A percentile compares a stretch with the other conserved stretches of the same genome.
These are phyloP conservation scores for Podila clonocystis DNA, from an alignment of 192 early-diverging fungal species.

Conservation along the genomic window DNA sequence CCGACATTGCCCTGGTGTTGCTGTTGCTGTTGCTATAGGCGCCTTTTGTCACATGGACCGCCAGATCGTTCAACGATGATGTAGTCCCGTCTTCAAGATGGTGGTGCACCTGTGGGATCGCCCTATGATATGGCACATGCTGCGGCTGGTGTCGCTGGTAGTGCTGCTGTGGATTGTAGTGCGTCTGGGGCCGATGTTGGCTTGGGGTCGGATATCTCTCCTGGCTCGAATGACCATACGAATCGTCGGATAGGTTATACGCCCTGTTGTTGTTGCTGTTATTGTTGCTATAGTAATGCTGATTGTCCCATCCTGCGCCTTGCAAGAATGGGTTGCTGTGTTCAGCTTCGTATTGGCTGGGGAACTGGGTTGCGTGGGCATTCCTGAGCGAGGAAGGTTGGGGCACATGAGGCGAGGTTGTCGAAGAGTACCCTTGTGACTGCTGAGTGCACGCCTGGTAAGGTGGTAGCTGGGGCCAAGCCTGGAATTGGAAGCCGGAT, in stretches of 20 bases:
- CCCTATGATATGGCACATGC: not conserved
- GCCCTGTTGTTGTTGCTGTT: too few species aligned
- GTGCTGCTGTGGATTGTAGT: not conserved
- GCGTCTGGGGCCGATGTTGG: not conserved
- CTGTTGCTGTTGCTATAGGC: too few species aligned
- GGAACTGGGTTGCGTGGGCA: not conserved
- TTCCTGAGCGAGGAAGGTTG: not conserved
- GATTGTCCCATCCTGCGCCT: not conserved
- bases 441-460: not conserved
- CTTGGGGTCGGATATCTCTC: too few species aligned
- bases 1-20: too few species aligned
- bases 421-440: not conserved
- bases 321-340: not conserved
- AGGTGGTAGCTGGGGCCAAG: not conserved
- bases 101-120: not conserved
- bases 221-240: too few species aligned
- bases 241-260: too few species aligned
- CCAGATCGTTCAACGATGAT: too few species aligned
- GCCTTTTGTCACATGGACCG: too few species aligned
- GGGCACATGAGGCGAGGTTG: too few species aligned
- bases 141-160: not conserved
- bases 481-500: conserved; percentile 3
- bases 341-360: not conserved
- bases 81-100: not conserved
- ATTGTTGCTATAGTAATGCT: not conserved